Percentiles rank a stretch among this genome's conserved stretches.
Evolutionary conservation across 495 filamentous ascomycete species (phyloP).

Genomic region (Xylaria sp.): DNA sequence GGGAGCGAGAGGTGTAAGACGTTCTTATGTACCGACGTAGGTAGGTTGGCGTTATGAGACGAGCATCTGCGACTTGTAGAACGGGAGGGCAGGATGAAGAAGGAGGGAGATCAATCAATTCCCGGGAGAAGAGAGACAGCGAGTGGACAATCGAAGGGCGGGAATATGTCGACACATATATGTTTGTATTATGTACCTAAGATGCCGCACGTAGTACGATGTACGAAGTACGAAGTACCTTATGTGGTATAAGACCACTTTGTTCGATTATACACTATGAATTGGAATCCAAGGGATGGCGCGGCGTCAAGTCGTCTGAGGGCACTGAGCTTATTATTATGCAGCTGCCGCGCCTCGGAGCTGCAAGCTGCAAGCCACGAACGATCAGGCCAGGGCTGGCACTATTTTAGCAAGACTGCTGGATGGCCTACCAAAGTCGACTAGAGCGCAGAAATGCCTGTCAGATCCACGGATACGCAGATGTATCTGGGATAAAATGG

Average conservation of each 20-base stretch:
- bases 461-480: constrained; percentile 18
- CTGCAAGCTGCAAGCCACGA: constrained; percentile 30
- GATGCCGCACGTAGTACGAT: constrained; percentile 28
- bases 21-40: constrained; percentile 7
- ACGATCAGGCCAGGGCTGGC: constrained; percentile 25
- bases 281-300: neutral
- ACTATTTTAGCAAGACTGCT: constrained; percentile 6
- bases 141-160: constrained; percentile 22
- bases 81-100: constrained; percentile 20
- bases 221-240: constrained; percentile 28
- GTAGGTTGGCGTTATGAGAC: neutral
- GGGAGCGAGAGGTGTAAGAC: neutral
- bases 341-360: constrained; percentile 25
- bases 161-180: constrained; percentile 23
- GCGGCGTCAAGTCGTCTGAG: constrained; percentile 1
- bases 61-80: constrained; percentile 13
- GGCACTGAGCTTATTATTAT: constrained; percentile 13
- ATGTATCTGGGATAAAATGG: constrained; percentile 13
- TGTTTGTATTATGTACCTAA: constrained; percentile 27
- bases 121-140: constrained; percentile 33
- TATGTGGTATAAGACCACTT: neutral
- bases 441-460: constrained; percentile 10
- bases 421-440: constrained; percentile 6
- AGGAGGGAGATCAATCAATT: constrained; percentile 33
- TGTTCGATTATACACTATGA: constrained; percentile 13